A percentile compares a stretch with the other conserved stretches of the same genome.
These are phyloP conservation scores for Atractiella rhizophila DNA, from an alignment of 768 basidiomycete genomes.

Conservation along the genomic window DNA sequence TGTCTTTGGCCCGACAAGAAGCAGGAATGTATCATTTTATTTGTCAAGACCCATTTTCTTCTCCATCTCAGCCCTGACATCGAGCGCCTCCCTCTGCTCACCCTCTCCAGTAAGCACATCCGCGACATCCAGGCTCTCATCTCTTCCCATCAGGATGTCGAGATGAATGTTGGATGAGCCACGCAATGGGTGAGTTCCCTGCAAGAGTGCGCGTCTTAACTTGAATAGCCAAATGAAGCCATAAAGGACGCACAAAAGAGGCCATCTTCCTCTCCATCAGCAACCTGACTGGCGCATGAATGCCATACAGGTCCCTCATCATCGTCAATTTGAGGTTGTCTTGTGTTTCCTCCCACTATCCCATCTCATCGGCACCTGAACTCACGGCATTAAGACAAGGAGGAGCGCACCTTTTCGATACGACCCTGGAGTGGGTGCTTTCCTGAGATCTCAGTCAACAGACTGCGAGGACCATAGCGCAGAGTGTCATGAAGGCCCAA, in stretches of 20 bases:
- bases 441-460: constrained; percentile 47
- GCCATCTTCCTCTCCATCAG: constrained; percentile 89
- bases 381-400: neutral
- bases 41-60: constrained; percentile 24
- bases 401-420: constrained; percentile 51
- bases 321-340: constrained; percentile 61
- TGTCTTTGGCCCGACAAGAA: no score
- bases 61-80: constrained; percentile 38
- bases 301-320: constrained; percentile 56
- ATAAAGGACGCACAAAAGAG: constrained; percentile 31
- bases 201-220: constrained; percentile 38
- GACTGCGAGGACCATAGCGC: constrained; percentile 52
- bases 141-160: constrained; percentile 79
- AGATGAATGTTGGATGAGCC: constrained; percentile 47
- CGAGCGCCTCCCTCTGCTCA: constrained; percentile 10
- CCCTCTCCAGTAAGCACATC: constrained; percentile 57
- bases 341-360: constrained; percentile 81
- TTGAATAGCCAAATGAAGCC: no score
- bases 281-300: constrained; percentile 65
- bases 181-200: constrained; percentile 20
- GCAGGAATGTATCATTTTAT: no score
- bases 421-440: constrained; percentile 39
- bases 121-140: constrained; percentile 48
- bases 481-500: constrained; percentile 65
- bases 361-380: neutral